phyloP scores from a whole-genome alignment of 2,329 filamentous ascomycete genomes.

The Ophiostoma ulmi region DNA sequence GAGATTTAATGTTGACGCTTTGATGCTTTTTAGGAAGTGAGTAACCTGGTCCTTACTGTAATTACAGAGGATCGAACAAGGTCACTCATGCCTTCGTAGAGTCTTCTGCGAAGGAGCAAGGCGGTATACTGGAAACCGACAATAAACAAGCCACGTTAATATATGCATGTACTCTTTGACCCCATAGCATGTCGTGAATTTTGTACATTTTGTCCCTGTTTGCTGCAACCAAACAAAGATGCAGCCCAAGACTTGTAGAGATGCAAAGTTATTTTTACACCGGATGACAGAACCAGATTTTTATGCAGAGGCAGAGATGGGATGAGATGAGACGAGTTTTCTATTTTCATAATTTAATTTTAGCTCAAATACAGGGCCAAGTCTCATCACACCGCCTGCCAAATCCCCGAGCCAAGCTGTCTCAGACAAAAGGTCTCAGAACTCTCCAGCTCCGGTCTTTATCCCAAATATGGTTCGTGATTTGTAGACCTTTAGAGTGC shows the following conservation, averaged over 20 bases:
- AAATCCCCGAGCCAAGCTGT: conserved; percentile 1
- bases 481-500: background rate
- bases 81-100: background rate
- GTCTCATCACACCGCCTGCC: background rate
- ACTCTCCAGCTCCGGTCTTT: conserved; percentile 1
- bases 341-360: background rate
- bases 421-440: background rate
- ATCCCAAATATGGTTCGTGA: background rate
- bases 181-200: background rate
- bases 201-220: background rate
- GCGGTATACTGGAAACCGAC: too few species aligned
- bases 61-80: background rate
- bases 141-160: too few species aligned
- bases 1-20: background rate
- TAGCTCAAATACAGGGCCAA: background rate
- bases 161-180: background rate
- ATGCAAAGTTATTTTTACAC: background rate
- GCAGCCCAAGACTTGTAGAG: background rate
- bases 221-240: background rate
- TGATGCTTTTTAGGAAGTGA: background rate
- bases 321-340: background rate
- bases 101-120: too few species aligned
- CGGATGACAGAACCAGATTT: background rate
- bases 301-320: background rate
- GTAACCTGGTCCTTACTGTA: background rate